Percentiles rank a stretch among this genome's conserved stretches.
Evolutionary conservation across 208 protist genomes (phyloP).

Genomic region (Acanthamoeba healyi): DNA sequence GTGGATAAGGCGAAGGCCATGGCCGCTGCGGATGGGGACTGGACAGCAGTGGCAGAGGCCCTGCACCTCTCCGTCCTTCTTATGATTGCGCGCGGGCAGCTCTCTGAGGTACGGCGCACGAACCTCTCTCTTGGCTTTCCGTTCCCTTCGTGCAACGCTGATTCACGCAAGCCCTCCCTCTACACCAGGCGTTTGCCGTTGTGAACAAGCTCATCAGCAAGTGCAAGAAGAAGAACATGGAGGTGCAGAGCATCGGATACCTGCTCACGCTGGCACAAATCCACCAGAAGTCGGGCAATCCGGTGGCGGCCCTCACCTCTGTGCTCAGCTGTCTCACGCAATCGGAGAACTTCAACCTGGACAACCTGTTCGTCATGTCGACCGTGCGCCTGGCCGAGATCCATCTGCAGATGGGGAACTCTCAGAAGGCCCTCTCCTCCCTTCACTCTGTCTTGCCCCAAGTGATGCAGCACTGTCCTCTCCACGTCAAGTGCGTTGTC

Average conservation of each 20-base stretch:
- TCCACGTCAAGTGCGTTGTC: conserved; percentile 39
- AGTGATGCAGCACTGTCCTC: conserved; percentile 65
- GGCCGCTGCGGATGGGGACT: conserved; percentile 35
- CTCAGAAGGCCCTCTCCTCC: neutral
- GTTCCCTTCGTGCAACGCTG: neutral
- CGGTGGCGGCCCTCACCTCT: conserved; percentile 21
- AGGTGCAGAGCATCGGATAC: conserved; percentile 44
- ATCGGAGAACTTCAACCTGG: conserved; percentile 56
- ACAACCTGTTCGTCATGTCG: conserved; percentile 50
- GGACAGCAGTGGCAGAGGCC: conserved; percentile 32
- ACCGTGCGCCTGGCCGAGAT: conserved; percentile 62
- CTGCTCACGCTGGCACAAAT: conserved; percentile 54
- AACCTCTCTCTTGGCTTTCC: neutral
- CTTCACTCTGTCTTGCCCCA: conserved; percentile 21
- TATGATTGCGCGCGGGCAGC: conserved; percentile 1
- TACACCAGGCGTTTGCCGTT: neutral
- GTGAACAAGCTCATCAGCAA: conserved; percentile 25
- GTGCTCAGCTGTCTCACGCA: conserved; percentile 69
- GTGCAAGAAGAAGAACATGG: conserved; percentile 68
- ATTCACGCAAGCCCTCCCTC: neutral
- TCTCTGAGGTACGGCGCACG: neutral
- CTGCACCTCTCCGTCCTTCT: conserved; percentile 15
- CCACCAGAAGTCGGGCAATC: conserved; percentile 28
- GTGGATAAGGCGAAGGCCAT: conserved; percentile 63
- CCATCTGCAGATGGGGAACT: conserved; percentile 47